phyloP scores from a whole-genome alignment of 2,329 filamentous ascomycete genomes.

The Penicillium sp. region DNA sequence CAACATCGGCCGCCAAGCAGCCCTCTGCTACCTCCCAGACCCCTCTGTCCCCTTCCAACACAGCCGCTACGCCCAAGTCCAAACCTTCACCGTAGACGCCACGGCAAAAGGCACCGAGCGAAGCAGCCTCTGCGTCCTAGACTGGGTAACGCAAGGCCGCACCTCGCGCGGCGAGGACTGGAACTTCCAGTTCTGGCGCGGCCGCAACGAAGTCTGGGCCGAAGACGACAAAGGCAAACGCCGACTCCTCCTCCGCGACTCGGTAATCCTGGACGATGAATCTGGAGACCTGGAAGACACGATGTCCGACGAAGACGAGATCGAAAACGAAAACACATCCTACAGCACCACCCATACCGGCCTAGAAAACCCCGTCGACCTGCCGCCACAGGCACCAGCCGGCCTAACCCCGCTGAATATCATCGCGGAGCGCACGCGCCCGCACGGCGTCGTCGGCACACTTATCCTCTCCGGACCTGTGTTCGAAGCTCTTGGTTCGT shows the following conservation, averaged over 20 bases:
- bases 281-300: conserved; percentile 7
- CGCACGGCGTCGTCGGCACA: conserved; percentile 70
- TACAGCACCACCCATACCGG: conserved; percentile 7
- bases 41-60: conserved; percentile 83
- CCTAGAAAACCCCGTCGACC: conserved; percentile 4
- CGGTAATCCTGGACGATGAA: conserved; percentile 62
- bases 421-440: conserved; percentile 57
- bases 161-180: conserved; percentile 79
- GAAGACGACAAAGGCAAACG: conserved; percentile 33
- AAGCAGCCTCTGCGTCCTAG: conserved; percentile 65
- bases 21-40: conserved; percentile 66
- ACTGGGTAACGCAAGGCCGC: conserved; percentile 90
- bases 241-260: conserved; percentile 73
- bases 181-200: conserved; percentile 69
- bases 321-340: conserved; percentile 30
- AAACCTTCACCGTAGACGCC: conserved; percentile 59
- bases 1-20: conserved; percentile 41
- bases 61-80: conserved; percentile 74
- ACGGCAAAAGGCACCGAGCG: conserved; percentile 30
- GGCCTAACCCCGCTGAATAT: conserved; percentile 20
- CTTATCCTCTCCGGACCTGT: conserved; percentile 69
- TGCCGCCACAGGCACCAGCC: conserved; percentile 12
- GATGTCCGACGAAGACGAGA: conserved; percentile 12
- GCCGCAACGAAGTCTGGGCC: conserved; percentile 68
- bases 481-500: conserved; percentile 57